These are phyloP conservation scores for Parsonsia alboflavescens DNA, from an alignment of 257 asterid genomes.

Conservation along the genomic window DNA sequence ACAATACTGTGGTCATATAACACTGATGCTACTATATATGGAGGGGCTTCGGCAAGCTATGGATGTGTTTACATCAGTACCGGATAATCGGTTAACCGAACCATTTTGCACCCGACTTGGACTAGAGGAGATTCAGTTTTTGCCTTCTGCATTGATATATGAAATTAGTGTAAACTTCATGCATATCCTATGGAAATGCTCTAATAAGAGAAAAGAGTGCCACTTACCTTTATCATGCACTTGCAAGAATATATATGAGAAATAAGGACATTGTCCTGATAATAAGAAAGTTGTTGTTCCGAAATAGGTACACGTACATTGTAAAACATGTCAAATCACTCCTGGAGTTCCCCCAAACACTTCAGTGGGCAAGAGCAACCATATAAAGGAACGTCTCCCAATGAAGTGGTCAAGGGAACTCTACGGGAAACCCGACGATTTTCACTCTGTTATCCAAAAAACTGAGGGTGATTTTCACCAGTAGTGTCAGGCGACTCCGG, in stretches of 20 bases:
- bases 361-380: constrained; percentile 29
- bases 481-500: constrained; percentile 30
- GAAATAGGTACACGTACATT: too few species aligned
- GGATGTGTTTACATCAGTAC: constrained; percentile 68
- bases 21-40: constrained; percentile 62
- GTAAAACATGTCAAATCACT: constrained; percentile 22
- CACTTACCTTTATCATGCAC: too few species aligned
- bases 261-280: too few species aligned
- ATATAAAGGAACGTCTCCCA: neutral
- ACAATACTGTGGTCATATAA: constrained; percentile 45
- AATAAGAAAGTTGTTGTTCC: too few species aligned
- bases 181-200: too few species aligned
- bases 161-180: too few species aligned
- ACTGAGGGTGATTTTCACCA: too few species aligned
- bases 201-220: too few species aligned
- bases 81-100: constrained; percentile 55
- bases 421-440: constrained; percentile 31
- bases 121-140: constrained; percentile 57
- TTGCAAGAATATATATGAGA: too few species aligned
- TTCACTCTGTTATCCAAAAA: neutral
- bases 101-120: constrained; percentile 72
- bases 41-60: constrained; percentile 72
- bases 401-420: constrained; percentile 54
- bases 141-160: constrained; percentile 43
- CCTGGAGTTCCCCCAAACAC: constrained; percentile 78